These are phyloP conservation scores for Bertia moriformis DNA, from an alignment of 2,329 filamentous ascomycete genomes.

Conservation along the genomic window DNA sequence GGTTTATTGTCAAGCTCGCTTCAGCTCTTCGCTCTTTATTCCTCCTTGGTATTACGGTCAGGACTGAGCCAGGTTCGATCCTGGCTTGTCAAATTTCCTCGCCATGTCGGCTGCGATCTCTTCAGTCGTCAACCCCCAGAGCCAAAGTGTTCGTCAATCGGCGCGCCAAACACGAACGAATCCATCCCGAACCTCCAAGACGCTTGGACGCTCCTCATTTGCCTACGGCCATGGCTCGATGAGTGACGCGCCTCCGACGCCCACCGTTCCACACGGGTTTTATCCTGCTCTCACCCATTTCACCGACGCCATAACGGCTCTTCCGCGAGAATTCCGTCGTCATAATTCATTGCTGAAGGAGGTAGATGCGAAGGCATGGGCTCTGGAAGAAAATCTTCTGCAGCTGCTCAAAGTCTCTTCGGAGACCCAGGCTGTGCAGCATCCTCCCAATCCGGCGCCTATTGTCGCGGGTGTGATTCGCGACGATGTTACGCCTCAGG, in stretches of 20 bases:
- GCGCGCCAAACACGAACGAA: constrained; percentile 29
- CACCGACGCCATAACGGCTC: constrained; percentile 45
- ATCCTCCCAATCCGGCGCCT: constrained; percentile 16
- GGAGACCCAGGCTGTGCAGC: constrained; percentile 15
- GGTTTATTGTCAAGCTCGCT: too few species aligned
- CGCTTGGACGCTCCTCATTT: constrained; percentile 20
- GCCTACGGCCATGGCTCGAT: constrained; percentile 9
- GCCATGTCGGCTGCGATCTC: not conserved
- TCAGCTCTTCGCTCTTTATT: too few species aligned
- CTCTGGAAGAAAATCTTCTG: constrained; percentile 39
- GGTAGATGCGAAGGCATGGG: constrained; percentile 51
- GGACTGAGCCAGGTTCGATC: too few species aligned
- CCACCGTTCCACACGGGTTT: constrained; percentile 26
- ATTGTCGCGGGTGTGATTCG: constrained; percentile 16
- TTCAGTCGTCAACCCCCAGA: not conserved
- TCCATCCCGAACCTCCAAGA: constrained; percentile 28
- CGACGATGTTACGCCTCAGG: constrained; percentile 15
- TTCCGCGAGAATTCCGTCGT: constrained; percentile 48
- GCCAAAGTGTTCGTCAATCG: constrained; percentile 7
- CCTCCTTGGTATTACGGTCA: too few species aligned
- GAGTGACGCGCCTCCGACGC: constrained; percentile 12
- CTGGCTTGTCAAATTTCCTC: not conserved
- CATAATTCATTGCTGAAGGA: constrained; percentile 54
- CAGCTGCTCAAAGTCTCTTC: constrained; percentile 26
- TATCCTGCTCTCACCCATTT: constrained; percentile 53